phyloP scores from a whole-genome alignment of 805 yeast species.

The Metschnikowia matae region DNA sequence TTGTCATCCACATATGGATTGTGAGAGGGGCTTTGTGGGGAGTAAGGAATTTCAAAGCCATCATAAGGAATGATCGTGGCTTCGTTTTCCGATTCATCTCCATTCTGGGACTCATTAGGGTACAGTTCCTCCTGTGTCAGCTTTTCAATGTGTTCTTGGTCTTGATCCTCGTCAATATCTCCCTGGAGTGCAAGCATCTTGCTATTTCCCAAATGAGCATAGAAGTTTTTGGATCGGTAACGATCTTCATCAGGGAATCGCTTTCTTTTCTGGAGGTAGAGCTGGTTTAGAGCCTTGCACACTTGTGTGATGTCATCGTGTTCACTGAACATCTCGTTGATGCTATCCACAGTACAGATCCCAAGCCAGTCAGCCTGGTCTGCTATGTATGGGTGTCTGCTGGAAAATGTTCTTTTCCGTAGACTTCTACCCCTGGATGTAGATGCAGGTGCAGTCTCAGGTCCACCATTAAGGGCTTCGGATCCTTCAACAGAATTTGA shows the following conservation, averaged over 20 bases:
- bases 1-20: neutral
- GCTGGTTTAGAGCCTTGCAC: slow-evolving; percentile 32
- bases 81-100: neutral
- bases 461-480: no score
- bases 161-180: slow-evolving; percentile 6
- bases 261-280: slow-evolving; percentile 28
- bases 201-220: slow-evolving; percentile 30
- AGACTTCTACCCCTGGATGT: slow-evolving; percentile 21
- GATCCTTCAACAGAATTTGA: no score
- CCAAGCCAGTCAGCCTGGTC: slow-evolving; percentile 45
- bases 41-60: slow-evolving; percentile 6
- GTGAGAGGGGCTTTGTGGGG: neutral
- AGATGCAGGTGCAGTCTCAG: neutral
- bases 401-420: slow-evolving; percentile 40
- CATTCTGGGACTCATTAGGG: slow-evolving; percentile 4
- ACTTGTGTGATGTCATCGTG: slow-evolving; percentile 28
- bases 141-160: neutral
- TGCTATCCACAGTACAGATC: slow-evolving; percentile 29
- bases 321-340: slow-evolving; percentile 37
- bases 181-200: slow-evolving; percentile 13
- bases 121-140: slow-evolving; percentile 9
- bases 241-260: slow-evolving; percentile 38
- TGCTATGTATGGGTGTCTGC: slow-evolving; percentile 42
- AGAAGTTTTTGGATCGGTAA: slow-evolving; percentile 36
- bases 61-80: slow-evolving; percentile 13